Evolutionary conservation across 2,329 filamentous ascomycete genomes (phyloP).

Genomic region (Cladosporium cucumerinum): DNA sequence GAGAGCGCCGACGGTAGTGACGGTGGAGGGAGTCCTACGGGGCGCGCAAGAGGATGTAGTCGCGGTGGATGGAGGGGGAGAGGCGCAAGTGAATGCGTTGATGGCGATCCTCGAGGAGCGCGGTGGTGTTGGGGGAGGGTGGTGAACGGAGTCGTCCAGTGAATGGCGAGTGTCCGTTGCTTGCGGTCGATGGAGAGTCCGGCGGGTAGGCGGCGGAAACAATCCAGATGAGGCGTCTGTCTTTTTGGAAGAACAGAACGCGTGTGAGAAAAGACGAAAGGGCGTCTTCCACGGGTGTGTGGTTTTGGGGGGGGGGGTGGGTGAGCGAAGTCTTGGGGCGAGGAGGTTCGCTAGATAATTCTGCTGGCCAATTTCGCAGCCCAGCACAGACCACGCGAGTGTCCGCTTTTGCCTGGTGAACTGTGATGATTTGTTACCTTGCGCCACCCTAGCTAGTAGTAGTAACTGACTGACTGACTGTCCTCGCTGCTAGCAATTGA

Average conservation of each 20-base stretch:
- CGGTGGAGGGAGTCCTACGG: constrained; percentile 12
- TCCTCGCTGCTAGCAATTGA: neutral
- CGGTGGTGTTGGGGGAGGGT: neutral
- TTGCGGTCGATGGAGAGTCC: constrained; percentile 15
- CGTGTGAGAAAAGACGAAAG: constrained; percentile 15
- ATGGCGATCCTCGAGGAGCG: constrained; percentile 18
- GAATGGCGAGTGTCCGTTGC: constrained; percentile 7
- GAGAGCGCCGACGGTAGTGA: constrained; percentile 12
- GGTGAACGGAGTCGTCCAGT: constrained; percentile 4
- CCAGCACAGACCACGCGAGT: neutral
- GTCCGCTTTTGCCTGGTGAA: neutral
- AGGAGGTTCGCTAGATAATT: constrained; percentile 10
- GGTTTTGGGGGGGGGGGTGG: constrained; percentile 3
- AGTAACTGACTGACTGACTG: too few species aligned
- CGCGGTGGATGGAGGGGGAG: constrained; percentile 12
- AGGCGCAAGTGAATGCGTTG: constrained; percentile 22
- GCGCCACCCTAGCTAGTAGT: neutral
- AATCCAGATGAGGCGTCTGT: constrained; percentile 18
- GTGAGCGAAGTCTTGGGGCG: constrained; percentile 4
- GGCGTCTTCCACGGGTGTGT: constrained; percentile 14
- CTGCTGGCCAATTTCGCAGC: neutral
- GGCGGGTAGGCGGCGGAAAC: constrained; percentile 20
- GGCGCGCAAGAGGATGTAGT: neutral
- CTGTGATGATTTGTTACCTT: neutral
- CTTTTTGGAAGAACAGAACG: constrained; percentile 18